Evolutionary conservation across 352 stramenopile genomes (phyloP).

Genomic region (Phytophthora aleatoria): DNA sequence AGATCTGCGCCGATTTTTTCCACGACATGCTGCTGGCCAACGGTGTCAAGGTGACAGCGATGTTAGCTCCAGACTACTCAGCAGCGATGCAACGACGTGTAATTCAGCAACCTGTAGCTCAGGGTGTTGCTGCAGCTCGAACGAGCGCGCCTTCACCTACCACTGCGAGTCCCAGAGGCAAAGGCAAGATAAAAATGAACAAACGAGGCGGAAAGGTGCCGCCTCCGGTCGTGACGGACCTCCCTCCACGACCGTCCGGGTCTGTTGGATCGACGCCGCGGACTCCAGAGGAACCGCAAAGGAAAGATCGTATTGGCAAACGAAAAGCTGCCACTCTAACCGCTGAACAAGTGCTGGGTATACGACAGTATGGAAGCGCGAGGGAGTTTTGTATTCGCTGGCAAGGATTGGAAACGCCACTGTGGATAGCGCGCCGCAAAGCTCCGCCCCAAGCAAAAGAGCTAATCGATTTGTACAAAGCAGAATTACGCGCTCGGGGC

Average conservation of each 20-base stretch:
- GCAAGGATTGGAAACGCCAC: slow-evolving; percentile 20
- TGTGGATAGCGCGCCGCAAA: slow-evolving; percentile 47
- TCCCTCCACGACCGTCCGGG: slow-evolving; percentile 8
- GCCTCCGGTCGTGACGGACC: slow-evolving; percentile 17
- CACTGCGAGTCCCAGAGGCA: slow-evolving; percentile 1
- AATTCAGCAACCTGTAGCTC: slow-evolving; percentile 5
- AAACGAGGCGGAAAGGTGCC: slow-evolving; percentile 9
- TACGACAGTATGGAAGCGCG: slow-evolving; percentile 21
- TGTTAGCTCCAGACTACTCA: slow-evolving; percentile 19
- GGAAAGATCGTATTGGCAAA: slow-evolving; percentile 34
- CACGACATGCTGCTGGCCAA: slow-evolving; percentile 34
- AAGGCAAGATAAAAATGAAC: slow-evolving; percentile 1
- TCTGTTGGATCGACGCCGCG: slow-evolving; percentile 5
- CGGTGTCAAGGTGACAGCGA: slow-evolving; percentile 15
- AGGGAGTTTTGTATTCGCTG: slow-evolving; percentile 51
- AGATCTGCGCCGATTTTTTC: slow-evolving; percentile 9
- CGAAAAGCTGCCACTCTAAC: slow-evolving; percentile 18
- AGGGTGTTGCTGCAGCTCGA: background rate
- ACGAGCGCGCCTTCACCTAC: background rate
- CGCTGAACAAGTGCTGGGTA: slow-evolving; percentile 37
- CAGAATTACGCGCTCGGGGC: slow-evolving; percentile 12
- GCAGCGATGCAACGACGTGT: background rate
- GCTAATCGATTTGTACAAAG: slow-evolving; percentile 39
- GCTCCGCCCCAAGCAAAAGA: slow-evolving; percentile 32
- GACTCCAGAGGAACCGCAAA: background rate